A percentile compares a stretch with the other conserved stretches of the same genome.
Evolutionary conservation across 768 basidiomycete species (phyloP).

Genomic region (Lyophyllum shimeji): DNA sequence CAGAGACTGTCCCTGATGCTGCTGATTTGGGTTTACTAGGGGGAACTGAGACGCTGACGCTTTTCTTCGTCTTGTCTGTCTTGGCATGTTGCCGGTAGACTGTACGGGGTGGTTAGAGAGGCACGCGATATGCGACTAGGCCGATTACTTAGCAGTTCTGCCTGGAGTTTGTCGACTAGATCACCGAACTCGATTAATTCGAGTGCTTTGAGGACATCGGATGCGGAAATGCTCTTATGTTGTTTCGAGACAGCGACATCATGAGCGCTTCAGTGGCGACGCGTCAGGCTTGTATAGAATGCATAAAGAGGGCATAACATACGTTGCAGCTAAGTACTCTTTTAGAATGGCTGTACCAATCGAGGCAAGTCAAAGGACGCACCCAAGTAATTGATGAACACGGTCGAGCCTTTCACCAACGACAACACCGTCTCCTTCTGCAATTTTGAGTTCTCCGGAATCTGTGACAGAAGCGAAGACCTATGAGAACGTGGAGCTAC

Average conservation of each 20-base stretch:
- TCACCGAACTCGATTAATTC: slow-evolving; percentile 79
- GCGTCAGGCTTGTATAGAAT: slow-evolving; percentile 10
- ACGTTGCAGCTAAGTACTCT: slow-evolving; percentile 47
- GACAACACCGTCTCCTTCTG: slow-evolving; percentile 89
- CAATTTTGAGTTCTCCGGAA: slow-evolving; percentile 82
- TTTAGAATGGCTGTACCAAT: neutral
- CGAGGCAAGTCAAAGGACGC: slow-evolving; percentile 25
- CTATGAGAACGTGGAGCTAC: neutral
- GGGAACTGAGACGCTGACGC: slow-evolving; percentile 21
- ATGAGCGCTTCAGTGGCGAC: slow-evolving; percentile 60
- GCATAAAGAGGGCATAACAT: slow-evolving; percentile 18
- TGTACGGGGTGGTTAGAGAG: slow-evolving; percentile 22
- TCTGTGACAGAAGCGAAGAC: slow-evolving; percentile 41
- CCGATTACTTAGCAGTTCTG: slow-evolving; percentile 60
- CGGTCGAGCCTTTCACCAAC: slow-evolving; percentile 84
- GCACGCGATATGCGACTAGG: neutral
- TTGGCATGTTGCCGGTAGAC: slow-evolving; percentile 68
- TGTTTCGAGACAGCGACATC: slow-evolving; percentile 87
- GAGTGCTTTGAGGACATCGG: slow-evolving; percentile 86
- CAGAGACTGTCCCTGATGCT: slow-evolving; percentile 1
- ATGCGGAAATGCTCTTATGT: slow-evolving; percentile 79
- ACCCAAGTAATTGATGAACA: slow-evolving; percentile 96
- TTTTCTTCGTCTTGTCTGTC: slow-evolving; percentile 54
- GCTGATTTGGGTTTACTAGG: slow-evolving; percentile 18
- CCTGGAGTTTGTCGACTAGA: slow-evolving; percentile 59